Base-by-base conservation (phyloP, 148 eudicot genomes). In the Amaranthus cruentus region DNA sequence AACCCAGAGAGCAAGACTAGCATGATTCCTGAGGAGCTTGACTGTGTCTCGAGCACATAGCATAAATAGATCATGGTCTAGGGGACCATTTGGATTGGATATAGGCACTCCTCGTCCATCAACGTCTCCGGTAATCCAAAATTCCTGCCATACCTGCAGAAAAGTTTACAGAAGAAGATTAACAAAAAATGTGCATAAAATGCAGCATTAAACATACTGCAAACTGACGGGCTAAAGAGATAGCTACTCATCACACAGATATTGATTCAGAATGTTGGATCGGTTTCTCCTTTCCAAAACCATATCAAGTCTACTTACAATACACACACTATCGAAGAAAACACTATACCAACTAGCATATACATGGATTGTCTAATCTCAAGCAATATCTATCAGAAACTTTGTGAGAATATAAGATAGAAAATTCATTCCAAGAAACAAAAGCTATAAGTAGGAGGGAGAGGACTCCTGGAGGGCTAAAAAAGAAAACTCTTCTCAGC, bases 1-100 rank as follows among this genome's bases (percentile, higher is more conserved):
- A 6, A 96, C 99, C 99, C 99, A 96, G 70, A 96, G 89, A 77
- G 99, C 97, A 80, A 96, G 99, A 83, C 99, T 96, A 21, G 97
- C 88, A 80, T 96, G 97, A 79, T 96, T 96, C 66, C 99, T 81
- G 43, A 96, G 87, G 73, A 95, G 92, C 86, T 90, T 95, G 69
- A 95, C 82, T 6, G 99, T 95, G 80, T 95, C 99, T 71, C 90
- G 81, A 12, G 99, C 99, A 85, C 97, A 95, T 48, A 88, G 75
- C 83, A 96, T 49, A 87, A 96, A 96, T 71, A 96, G 94, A 6
- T 96, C 86, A 75, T 96, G 99, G 77, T 96, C 99, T 68, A 90
- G 81, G 13, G 99, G 99, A 77, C 99, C 99, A 82, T 96, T 79
- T 63, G 92, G 94, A 83, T 96, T 96, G 73, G 99, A 96, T 55